Base-by-base conservation (phyloP, 1,139 yeast genomes). In the Candida glucosophila region DNA sequence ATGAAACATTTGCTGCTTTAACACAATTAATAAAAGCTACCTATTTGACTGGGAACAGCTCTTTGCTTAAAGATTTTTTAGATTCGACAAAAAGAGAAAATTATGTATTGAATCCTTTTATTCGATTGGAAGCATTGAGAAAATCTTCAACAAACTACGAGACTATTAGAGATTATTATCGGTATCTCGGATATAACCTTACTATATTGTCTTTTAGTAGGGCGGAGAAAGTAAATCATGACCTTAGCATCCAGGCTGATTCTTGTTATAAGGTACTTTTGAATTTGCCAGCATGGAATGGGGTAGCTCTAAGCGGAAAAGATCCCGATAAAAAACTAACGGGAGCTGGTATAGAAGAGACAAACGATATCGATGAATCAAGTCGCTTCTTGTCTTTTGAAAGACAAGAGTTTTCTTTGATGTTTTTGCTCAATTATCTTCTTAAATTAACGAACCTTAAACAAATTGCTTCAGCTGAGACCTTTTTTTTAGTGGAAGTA, bases 351-450 rank as follows among this genome's bases (percentile, higher is more conserved):
- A n/a, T n/a, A n/a, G n/a, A n/a, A n/a, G n/a, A n/a, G n/a, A n/a
- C n/a, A n/a, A n/a, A n/a, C n/a, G n/a, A n/a, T n/a, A n/a, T n/a
- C n/a, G n/a, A n/a, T n/a, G n/a, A n/a, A n/a, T n/a, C 18, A 8
- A 8, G n/a, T 16, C 18, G 9, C 7, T 13, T 19, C 12, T n/a
- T n/a, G n/a, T 19, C 21, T 7, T 22, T 41, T n/a, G 55, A 49
- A 23, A 41, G 66, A 27, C 60, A 53, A 25, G 66, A 60, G 29
- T 43, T 58, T 7, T 47, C 66, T 3, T 37, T 58, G 26, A 25
- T 57, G 31, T 59, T 41, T 26, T 30, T 55, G 2, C 27, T 59
- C 12, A 58, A 58, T 29, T 42, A 43, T 29, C 30, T 57, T 12
- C 34, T 54, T 11, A 36, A 41, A 13, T 27, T 49, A 11, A 30